A percentile compares a stretch with the other conserved stretches of the same genome.
phyloP scores from a whole-genome alignment of 192 early-diverging fungal species.

The Coemansia sp. region DNA sequence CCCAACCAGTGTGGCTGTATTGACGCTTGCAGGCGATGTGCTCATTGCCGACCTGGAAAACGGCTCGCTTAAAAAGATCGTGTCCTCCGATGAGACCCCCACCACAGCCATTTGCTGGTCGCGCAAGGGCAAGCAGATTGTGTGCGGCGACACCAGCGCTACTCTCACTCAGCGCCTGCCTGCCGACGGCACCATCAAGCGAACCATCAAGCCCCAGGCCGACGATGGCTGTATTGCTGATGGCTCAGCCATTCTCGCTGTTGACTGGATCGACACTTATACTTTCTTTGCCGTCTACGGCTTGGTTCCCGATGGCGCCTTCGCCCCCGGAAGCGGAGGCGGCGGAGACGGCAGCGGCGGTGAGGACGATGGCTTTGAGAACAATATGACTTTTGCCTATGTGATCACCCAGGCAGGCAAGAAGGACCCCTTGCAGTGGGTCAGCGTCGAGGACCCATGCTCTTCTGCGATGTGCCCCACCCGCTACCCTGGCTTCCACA shows the following conservation, averaged over 20 bases:
- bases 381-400: conserved; percentile 56
- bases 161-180: conserved; percentile 61
- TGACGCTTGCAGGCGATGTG: conserved; percentile 47
- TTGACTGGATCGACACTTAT: conserved; percentile 76
- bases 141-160: conserved; percentile 65
- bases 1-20: conserved; percentile 54
- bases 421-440: conserved; percentile 50
- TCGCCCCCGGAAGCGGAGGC: conserved; percentile 26
- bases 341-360: conserved; percentile 21
- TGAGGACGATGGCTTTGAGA: conserved; percentile 32
- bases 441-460: conserved; percentile 57
- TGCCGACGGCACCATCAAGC: conserved; percentile 60
- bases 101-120: conserved; percentile 77
- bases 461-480: conserved; percentile 54
- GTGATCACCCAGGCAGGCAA: conserved; percentile 58
- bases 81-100: conserved; percentile 7
- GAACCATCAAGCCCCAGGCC: conserved; percentile 51
- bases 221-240: conserved; percentile 22
- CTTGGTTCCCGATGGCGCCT: conserved; percentile 27
- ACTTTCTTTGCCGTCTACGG: conserved; percentile 70
- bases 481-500: conserved; percentile 58
- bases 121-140: conserved; percentile 86
- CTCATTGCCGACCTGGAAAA: conserved; percentile 44
- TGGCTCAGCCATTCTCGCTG: conserved; percentile 56
- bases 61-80: conserved; percentile 29